Evolutionary conservation across 2,329 filamentous ascomycete species (phyloP), one percentile per base, ranked within the genome.

Genomic region (Talaromyces sp.): DNA sequence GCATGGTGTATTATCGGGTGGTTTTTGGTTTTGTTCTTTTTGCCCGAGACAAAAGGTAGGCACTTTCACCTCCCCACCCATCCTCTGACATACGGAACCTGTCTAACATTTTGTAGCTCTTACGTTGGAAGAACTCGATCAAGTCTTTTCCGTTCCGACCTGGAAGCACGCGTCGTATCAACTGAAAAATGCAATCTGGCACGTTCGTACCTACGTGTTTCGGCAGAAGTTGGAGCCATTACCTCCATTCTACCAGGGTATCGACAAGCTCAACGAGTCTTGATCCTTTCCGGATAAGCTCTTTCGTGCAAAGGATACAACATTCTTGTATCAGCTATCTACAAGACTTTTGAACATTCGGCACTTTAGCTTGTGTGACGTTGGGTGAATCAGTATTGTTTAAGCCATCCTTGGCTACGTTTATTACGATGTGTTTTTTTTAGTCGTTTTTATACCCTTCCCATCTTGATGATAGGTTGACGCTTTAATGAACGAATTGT

Each of bases 1-100:
- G 81, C 74, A 0, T 82, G 82, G 77, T 84, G 83, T 69, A 65
- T 84, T n/a, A 73, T 83, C 23, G 82, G 81, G 3, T 84, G 81
- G 76, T 66, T 82, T 62, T 71, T 84, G 57, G 80, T 83, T 16
- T 72, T 83, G 63, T 69, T 83, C 14, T 83, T 83, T 68, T 70
- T 84, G 48, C 81, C 81, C 0, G 82, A 84, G 68, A 82, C 80
- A 1, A 82, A 82, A 66, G 70, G 74, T 71, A 66, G 67, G 66
- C 37, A 2, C 12, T 5, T 6, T 61, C 12, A 28, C 9, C 5
- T 44, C 18, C 46, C 9, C 55, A 31, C 40, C n/a, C 14, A n/a
- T n/a, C n/a, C 5, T 21, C 2, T 18, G 6, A 8, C 23, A 2
- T 21, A 12, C 3, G 12, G 3, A 46, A 23, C n/a, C 3, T 42